Base-by-base conservation (phyloP, 106 monocot species). In the Chionographis japonica region DNA sequence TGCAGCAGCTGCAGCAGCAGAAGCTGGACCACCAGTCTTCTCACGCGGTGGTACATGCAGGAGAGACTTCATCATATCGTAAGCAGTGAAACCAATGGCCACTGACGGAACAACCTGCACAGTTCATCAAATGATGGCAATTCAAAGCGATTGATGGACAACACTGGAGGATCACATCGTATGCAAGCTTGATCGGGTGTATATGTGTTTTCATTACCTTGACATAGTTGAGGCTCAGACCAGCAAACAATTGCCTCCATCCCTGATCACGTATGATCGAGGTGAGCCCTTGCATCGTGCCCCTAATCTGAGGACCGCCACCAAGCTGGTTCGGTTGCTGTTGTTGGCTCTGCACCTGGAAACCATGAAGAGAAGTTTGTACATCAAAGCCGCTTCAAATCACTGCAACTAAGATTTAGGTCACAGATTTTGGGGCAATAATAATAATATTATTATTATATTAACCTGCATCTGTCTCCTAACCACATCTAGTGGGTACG, bases 381-480 rank as follows among this genome's bases (percentile, higher is more conserved):
- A n/a, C 6, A 6, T 56, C 6, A 12, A 56, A 4, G 6, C 55
- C 1, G 14, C 14, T n/a, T 37, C 27, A 27, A 4, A 27, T 37
- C 5, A 40, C 10, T 50, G 8, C 11, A 54, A 69, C 37, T 27
- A 62, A 0, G 56, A 12, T 27, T 13, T 57, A 2, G 38, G 8
- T 61, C 13, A 10, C 3, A 11, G 38, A 43, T 9, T 6, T 15
- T n/a, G 3, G 9, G 52, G 2, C 4, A 40, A 17, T 3, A 2
- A 60, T 40, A 20, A 15, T n/a, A 40, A 7, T 13, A 1, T 3
- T 43, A 69, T 36, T 20, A 16, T 11, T 2, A 13, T 4, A 53
- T 54, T 27, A 75, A 93, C 93, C 88, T 93, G 93, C 93, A 93
- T 89, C 71, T 93, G 93, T 69, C 93, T 78, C 62, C 93, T 79